These are phyloP conservation scores for Entomortierella beljakovae DNA, from an alignment of 192 early-diverging fungal genomes.

Conservation along the genomic window DNA sequence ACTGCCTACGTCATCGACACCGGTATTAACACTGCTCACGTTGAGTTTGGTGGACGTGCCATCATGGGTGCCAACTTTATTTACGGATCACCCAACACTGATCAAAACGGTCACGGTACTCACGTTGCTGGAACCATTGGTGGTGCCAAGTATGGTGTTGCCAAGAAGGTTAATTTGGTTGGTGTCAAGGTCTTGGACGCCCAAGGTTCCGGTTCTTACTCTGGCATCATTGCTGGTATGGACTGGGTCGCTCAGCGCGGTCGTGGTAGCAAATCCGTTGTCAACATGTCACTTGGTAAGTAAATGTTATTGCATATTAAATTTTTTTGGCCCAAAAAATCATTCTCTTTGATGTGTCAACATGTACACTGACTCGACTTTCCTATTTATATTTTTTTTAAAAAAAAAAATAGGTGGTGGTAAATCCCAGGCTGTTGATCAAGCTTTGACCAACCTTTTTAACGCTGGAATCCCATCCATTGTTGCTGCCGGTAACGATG, in stretches of 20 bases:
- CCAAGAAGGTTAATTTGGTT: slow-evolving; percentile 78
- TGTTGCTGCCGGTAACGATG: slow-evolving; percentile 73
- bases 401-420: slow-evolving; percentile 8
- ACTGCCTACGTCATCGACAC: slow-evolving; percentile 66
- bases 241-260: slow-evolving; percentile 40
- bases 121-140: slow-evolving; percentile 64
- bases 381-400: background rate
- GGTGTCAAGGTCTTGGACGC: slow-evolving; percentile 70
- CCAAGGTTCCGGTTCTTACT: slow-evolving; percentile 56
- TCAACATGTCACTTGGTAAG: slow-evolving; percentile 45
- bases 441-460: slow-evolving; percentile 47
- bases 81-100: slow-evolving; percentile 41
- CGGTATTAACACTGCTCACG: slow-evolving; percentile 59
- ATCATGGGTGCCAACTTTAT: slow-evolving; percentile 57
- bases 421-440: slow-evolving; percentile 22
- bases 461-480: slow-evolving; percentile 63
- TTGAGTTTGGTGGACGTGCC: slow-evolving; percentile 66
- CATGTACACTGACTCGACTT: too few species aligned
- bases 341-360: background rate
- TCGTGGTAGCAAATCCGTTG: slow-evolving; percentile 24
- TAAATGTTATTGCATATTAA: too few species aligned
- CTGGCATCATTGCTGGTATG: slow-evolving; percentile 52
- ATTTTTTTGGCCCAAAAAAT: background rate
- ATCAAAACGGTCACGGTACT: slow-evolving; percentile 66
- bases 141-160: slow-evolving; percentile 72